phyloP scores from a whole-genome alignment of 345 rosid species.

The Ceriops tagal region DNA sequence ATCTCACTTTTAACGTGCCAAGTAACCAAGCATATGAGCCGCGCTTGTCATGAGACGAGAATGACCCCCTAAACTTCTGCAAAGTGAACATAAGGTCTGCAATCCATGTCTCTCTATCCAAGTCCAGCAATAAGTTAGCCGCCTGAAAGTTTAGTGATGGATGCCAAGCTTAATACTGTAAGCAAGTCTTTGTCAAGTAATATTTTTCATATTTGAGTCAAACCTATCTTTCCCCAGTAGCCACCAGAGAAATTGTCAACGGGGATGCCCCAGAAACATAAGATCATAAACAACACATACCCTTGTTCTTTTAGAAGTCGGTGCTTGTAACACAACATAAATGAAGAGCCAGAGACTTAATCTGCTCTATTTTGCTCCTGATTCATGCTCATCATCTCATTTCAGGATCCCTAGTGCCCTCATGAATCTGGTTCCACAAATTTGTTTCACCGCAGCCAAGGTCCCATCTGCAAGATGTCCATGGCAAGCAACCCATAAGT shows the following conservation, averaged over 20 bases:
- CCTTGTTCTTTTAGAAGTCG: constrained; percentile 27
- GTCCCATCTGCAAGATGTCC: constrained; percentile 21
- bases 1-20: no score
- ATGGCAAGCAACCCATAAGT: constrained; percentile 48
- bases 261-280: constrained; percentile 53
- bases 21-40: no score
- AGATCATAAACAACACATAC: constrained; percentile 50
- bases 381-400: no score
- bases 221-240: constrained; percentile 19
- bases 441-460: no score
- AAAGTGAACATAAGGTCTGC: no score
- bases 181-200: no score
- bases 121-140: no score
- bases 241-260: constrained; percentile 31
- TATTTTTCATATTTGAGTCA: constrained; percentile 44
- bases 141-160: constrained; percentile 47
- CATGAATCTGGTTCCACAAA: no score
- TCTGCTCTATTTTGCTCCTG: constrained; percentile 19
- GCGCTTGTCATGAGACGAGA: no score
- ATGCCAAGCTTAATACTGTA: constrained; percentile 39
- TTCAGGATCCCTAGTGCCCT: no score
- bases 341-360: constrained; percentile 50
- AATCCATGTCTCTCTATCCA: no score
- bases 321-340: constrained; percentile 57
- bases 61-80: no score